These are phyloP conservation scores for Ogataea allantospora DNA, from an alignment of 805 yeast genomes.

Conservation along the genomic window DNA sequence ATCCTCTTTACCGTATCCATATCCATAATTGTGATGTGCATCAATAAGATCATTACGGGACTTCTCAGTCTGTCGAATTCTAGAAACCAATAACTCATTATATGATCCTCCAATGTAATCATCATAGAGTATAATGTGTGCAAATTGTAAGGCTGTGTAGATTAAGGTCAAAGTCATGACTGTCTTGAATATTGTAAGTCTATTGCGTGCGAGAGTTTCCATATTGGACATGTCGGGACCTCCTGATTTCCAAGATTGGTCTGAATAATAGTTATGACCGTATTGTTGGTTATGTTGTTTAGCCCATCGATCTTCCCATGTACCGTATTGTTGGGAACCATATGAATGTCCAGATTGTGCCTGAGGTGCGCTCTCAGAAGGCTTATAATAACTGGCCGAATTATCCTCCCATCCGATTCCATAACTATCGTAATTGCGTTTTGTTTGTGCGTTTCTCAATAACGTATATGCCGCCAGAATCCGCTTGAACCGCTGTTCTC, in stretches of 20 bases:
- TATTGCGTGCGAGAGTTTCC: constrained; percentile 30
- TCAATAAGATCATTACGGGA: constrained; percentile 39
- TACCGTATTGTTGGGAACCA: constrained; percentile 22
- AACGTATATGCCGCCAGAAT: constrained; percentile 60
- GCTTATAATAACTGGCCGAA: constrained; percentile 22
- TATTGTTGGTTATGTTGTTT: constrained; percentile 20
- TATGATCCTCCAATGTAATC: constrained; percentile 32
- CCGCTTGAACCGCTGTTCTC: constrained; percentile 50
- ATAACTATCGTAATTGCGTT: constrained; percentile 45
- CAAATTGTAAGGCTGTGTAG: constrained; percentile 31
- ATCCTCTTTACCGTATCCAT: constrained; percentile 47
- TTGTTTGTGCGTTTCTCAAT: constrained; percentile 44
- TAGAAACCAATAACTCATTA: constrained; percentile 21
- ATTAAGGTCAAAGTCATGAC: constrained; percentile 28
- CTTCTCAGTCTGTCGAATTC: constrained; percentile 36
- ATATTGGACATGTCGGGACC: constrained; percentile 25
- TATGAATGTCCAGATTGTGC: constrained; percentile 15
- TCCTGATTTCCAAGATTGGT: constrained; percentile 27
- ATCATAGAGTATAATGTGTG: constrained; percentile 30
- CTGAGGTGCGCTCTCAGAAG: constrained; percentile 18
- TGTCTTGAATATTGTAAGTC: constrained; percentile 28
- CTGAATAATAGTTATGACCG: constrained; percentile 29
- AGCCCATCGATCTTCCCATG: constrained; percentile 30
- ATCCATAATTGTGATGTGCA: constrained; percentile 51
- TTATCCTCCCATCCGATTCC: constrained; percentile 45